Evolutionary conservation across 176 grass and related monocot species (phyloP).

Genomic region (Saccharum officinarum): DNA sequence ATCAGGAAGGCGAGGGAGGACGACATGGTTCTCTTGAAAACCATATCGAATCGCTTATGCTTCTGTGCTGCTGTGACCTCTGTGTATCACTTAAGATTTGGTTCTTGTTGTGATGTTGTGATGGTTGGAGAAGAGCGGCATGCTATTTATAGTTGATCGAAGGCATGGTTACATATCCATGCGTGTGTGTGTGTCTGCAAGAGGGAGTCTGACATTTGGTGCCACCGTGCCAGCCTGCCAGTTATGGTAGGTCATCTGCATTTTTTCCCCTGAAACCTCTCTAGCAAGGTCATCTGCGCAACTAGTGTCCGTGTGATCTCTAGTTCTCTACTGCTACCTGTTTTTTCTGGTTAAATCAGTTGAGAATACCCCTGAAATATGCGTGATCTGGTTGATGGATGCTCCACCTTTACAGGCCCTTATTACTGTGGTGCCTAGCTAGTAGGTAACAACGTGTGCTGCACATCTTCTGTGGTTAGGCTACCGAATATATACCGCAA

Average conservation of each 20-base stretch:
- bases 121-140: constrained; percentile 1
- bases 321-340: not conserved
- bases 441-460: not conserved
- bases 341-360: not conserved
- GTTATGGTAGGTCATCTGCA: constrained; percentile 18
- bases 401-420: not conserved
- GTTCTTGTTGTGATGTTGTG: not conserved
- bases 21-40: constrained; percentile 20
- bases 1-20: constrained; percentile 7
- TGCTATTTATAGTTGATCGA: constrained; percentile 19
- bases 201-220: not conserved
- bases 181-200: not conserved
- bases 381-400: not conserved
- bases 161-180: not conserved
- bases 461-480: constrained; percentile 21
- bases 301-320: not conserved
- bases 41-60: constrained; percentile 4
- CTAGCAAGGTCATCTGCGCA: not conserved
- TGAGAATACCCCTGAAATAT: constrained; percentile 14
- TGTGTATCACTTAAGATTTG: not conserved
- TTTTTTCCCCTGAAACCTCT: not conserved
- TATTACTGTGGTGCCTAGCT: not conserved
- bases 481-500: constrained; percentile 2
- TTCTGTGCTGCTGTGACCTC: not conserved
- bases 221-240: not conserved